Evolutionary conservation across 345 rosid genomes (phyloP).

Genomic region (Hevea brasiliensis): DNA sequence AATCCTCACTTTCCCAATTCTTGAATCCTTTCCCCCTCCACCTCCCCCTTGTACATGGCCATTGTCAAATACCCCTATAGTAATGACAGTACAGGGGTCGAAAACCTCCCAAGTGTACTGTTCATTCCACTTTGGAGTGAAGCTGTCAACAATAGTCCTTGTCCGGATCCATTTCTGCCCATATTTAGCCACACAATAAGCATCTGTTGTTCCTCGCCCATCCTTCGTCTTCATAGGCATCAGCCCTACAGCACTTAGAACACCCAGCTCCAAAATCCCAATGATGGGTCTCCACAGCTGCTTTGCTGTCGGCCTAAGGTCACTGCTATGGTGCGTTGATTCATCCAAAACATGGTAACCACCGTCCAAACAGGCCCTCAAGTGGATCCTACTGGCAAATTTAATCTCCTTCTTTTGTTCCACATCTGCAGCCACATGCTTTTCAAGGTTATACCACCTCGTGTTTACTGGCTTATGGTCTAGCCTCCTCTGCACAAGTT

Average conservation of each 20-base stretch:
- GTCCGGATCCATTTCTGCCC: slow-evolving; percentile 38
- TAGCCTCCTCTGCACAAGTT: slow-evolving; percentile 28
- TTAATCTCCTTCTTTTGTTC: slow-evolving; percentile 31
- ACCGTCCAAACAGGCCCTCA: slow-evolving; percentile 31
- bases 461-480: slow-evolving; percentile 37
- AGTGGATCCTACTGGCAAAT: slow-evolving; percentile 31
- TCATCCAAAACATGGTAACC: slow-evolving; percentile 38
- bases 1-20: slow-evolving; percentile 37
- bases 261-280: slow-evolving; percentile 32
- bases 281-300: slow-evolving; percentile 38
- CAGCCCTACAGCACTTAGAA: slow-evolving; percentile 29
- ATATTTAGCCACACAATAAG: slow-evolving; percentile 33
- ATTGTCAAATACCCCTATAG: slow-evolving; percentile 33
- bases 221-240: slow-evolving; percentile 31
- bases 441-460: slow-evolving; percentile 34
- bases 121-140: slow-evolving; percentile 31
- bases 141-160: slow-evolving; percentile 32
- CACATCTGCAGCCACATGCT: slow-evolving; percentile 22
- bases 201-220: slow-evolving; percentile 32
- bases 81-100: slow-evolving; percentile 36
- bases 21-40: slow-evolving; percentile 29
- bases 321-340: slow-evolving; percentile 35
- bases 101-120: slow-evolving; percentile 38
- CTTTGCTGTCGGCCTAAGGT: slow-evolving; percentile 37
- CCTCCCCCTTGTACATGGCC: slow-evolving; percentile 27